Evolutionary conservation across 805 yeast genomes (phyloP), one percentile per base, ranked within the genome.

Genomic region (Schwanniomyces polymorphus): DNA sequence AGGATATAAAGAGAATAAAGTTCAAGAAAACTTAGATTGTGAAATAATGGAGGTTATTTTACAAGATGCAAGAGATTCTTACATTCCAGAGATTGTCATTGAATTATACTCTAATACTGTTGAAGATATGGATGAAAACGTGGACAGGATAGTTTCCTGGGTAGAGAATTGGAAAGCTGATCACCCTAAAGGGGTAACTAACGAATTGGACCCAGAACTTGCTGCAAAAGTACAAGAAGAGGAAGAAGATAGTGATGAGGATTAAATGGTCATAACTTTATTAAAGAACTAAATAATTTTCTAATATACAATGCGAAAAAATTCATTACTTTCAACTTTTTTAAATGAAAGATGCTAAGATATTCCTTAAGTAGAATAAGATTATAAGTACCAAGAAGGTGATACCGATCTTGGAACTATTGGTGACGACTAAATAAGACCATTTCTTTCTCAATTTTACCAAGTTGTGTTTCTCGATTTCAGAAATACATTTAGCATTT

Each of bases 21-120:
- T 94, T 52, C 86, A 85, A 47, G 99, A 94, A 59, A 94, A 94
- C 62, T 70, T 94, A 39, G 99, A 94, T 65, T 95, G 96, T 49
- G 99, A 94, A 68, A 94, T 94, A 54, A 94, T 94, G 98, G 92
- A 91, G 55, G 88, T 92, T 11, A 80, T 94, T 12, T 67, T 84
- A 40, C 86, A 85, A 53, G 99, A 94, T 55, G 99, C 98, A 0
- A 73, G 79, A 48, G 97, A 90, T 28, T 78, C 85, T 35, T 94
- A 90, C 60, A 86, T 78, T 27, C 83, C 84, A 38, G 88, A 86
- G 52, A 83, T 91, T 26, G 92, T 94, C 27, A 88, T 94, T 37
- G 94, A 87, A 57, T 76, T 94, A 51, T 72, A 68, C 40, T 87
- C 96, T 49, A 84, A 92, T 62, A 66, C 74, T 17, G 82, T 81